Conservation (phyloP, 2,329 filamentous ascomycete genomes). For the Colletotrichum theobromicola region DNA sequence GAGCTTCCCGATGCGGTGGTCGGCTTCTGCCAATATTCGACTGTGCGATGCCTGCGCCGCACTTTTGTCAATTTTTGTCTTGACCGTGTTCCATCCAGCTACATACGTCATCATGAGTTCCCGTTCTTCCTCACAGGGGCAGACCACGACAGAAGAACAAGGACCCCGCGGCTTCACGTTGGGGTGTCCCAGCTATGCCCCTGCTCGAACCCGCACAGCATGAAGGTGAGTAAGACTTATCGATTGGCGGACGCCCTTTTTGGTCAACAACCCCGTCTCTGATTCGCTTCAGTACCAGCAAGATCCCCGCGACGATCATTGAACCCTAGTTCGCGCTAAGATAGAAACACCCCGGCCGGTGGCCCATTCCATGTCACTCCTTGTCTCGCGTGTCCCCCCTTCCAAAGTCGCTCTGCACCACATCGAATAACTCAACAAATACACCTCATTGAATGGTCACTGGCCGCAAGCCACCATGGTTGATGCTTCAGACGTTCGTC, state of each 20-base stretch:
- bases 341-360: background rate
- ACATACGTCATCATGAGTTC: conserved; percentile 9
- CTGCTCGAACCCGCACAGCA: background rate
- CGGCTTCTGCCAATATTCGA: background rate
- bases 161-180: conserved; percentile 11
- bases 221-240: background rate
- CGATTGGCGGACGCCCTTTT: conserved; percentile 14
- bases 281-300: conserved; percentile 16
- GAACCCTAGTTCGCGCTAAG: conserved; percentile 19
- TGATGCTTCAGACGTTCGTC: conserved; percentile 16
- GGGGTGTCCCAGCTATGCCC: background rate
- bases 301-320: conserved; percentile 21
- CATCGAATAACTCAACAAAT: background rate
- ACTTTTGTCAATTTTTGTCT: background rate
- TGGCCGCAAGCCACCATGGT: background rate
- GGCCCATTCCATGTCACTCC: background rate
- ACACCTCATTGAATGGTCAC: background rate
- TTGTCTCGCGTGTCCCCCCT: background rate
- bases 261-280: conserved; percentile 1
- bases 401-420: background rate
- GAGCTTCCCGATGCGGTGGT: background rate
- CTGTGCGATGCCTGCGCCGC: background rate
- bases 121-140: background rate
- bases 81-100: background rate
- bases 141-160: background rate